Percentiles rank a stretch among this genome's conserved stretches.
These are phyloP conservation scores for Agaricus blazei DNA, from an alignment of 768 basidiomycete genomes.

Conservation along the genomic window DNA sequence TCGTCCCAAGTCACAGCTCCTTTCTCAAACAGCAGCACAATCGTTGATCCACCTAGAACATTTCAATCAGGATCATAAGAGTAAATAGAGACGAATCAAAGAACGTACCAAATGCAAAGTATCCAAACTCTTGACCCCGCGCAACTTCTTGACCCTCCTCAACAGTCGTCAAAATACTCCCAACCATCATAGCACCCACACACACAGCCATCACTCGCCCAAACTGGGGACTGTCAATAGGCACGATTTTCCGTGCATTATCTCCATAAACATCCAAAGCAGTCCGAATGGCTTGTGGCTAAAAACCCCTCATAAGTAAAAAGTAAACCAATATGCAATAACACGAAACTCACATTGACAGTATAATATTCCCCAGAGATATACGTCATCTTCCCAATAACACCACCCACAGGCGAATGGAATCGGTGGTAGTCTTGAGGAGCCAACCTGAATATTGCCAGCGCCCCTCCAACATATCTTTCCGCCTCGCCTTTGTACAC, in stretches of 20 bases:
- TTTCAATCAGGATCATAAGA: not conserved
- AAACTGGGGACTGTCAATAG: slow-evolving; percentile 85
- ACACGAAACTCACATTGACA: slow-evolving; percentile 57
- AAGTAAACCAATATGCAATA: not conserved
- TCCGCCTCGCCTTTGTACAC: slow-evolving; percentile 65
- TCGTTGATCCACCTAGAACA: slow-evolving; percentile 77
- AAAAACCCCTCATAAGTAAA: not conserved
- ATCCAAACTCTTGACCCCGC: slow-evolving; percentile 88
- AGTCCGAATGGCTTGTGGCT: slow-evolving; percentile 93
- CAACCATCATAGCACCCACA: slow-evolving; percentile 94
- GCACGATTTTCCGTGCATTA: slow-evolving; percentile 88
- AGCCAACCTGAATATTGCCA: slow-evolving; percentile 88
- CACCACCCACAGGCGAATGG: slow-evolving; percentile 83
- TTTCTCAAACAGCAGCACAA: slow-evolving; percentile 87
- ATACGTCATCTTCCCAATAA: slow-evolving; percentile 75
- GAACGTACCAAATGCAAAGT: slow-evolving; percentile 86
- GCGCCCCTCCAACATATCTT: slow-evolving; percentile 71
- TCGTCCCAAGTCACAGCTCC: slow-evolving; percentile 87
- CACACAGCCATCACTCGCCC: slow-evolving; percentile 91
- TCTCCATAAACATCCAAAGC: slow-evolving; percentile 91
- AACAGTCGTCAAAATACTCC: slow-evolving; percentile 85
- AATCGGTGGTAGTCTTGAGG: slow-evolving; percentile 97
- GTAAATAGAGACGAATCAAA: not conserved
- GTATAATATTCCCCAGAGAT: slow-evolving; percentile 95
- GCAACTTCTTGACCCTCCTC: slow-evolving; percentile 74